Conservation (phyloP, 164 flowering plant species). For the Cinnamomum chago region DNA sequence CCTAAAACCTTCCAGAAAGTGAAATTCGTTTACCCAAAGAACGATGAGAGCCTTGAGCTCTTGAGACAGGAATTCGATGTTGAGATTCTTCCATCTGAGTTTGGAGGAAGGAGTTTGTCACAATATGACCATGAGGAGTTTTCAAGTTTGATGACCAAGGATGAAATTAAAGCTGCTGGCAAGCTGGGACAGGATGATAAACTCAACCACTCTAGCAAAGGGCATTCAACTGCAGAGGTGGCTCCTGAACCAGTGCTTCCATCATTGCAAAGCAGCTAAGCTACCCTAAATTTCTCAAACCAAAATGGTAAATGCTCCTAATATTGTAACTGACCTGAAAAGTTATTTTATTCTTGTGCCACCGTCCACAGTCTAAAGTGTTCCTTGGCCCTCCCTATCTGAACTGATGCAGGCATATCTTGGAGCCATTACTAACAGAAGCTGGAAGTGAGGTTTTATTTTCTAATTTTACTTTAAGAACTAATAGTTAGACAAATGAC, state of each 20-base stretch:
- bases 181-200: slow-evolving; percentile 57
- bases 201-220: slow-evolving; percentile 25
- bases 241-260: slow-evolving; percentile 44
- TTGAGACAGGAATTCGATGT: slow-evolving; percentile 69
- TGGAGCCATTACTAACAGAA: neutral
- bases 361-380: neutral
- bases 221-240: slow-evolving; percentile 41
- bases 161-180: slow-evolving; percentile 59
- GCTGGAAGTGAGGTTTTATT: slow-evolving; percentile 5
- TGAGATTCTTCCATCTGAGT: slow-evolving; percentile 77
- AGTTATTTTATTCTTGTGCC: neutral
- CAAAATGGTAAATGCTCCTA: neutral
- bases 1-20: slow-evolving; percentile 82
- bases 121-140: slow-evolving; percentile 82
- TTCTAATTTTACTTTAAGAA: neutral
- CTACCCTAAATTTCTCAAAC: neutral
- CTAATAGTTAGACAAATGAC: too few species aligned
- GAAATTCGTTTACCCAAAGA: slow-evolving; percentile 83
- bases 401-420: neutral
- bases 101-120: slow-evolving; percentile 64
- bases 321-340: neutral
- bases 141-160: slow-evolving; percentile 70
- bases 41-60: slow-evolving; percentile 69
- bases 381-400: neutral
- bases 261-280: neutral